Evolutionary conservation across 1,284 basidiomycete species (phyloP), one percentile per base, ranked within the genome.

Genomic region (Paramarasmius palmivorus): DNA sequence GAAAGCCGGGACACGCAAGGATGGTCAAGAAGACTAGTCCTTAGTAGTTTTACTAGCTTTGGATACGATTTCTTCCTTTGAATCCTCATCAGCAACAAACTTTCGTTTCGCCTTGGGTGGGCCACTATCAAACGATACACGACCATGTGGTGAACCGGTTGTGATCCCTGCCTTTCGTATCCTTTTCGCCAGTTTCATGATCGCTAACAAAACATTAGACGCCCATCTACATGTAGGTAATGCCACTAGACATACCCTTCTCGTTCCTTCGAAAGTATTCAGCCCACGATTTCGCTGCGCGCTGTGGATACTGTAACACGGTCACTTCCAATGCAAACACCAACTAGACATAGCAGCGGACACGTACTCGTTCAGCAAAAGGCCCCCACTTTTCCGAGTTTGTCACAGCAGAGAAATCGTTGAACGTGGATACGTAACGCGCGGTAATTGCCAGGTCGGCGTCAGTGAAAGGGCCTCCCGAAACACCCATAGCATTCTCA

Each of bases 381-480:
- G 71, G 63, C 1, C 71, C 69, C 83, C 83, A 89, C 60, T 76
- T 75, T 35, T 79, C 77, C 52, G 68, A 75, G 1, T 57, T 57
- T n/a, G 69, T 61, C 58, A 72, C 66, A 34, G 63, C 60, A 25
- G 74, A 63, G 73, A 81, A 87, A 53, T 77, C 64, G 2, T 71
- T 66, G 52, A 72, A 70, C 15, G 68, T 70, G 14, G 78, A 77
- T 23, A 86, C 77, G 64, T 84, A 77, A 58, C 76, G 79, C 12
- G 84, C 82, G 45, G 81, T 70, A 46, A 78, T 71, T 56, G 81
- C 78, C 53, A 78, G 66, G 63, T 88, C 87, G n/a, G 81, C 81
- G 19, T 73, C 72, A 20, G 76, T 80, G 59, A 82, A 83, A 4
- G 74, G 53, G 23, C 65, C 66, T 8, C 83, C 78, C 49, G 65